phyloP scores from a whole-genome alignment of 176 grass and related monocot species.

The Oryza longistaminata region DNA sequence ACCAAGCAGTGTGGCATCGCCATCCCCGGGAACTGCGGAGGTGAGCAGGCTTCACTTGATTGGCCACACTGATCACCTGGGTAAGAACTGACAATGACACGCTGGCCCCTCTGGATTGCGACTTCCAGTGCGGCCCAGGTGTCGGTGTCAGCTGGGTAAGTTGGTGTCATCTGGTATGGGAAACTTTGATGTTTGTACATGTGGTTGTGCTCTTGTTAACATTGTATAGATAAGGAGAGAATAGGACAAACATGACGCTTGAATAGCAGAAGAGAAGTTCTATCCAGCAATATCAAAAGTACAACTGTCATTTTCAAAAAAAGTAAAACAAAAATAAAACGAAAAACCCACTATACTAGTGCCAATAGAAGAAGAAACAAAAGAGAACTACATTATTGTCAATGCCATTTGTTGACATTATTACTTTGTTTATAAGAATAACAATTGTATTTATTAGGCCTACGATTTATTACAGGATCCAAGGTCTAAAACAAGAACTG shows the following conservation, averaged over 20 bases:
- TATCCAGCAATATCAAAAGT: not conserved
- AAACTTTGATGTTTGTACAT: not conserved
- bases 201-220: not conserved
- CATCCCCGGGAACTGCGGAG: conserved; percentile 19
- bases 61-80: not conserved
- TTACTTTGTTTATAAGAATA: not conserved
- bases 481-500: not conserved
- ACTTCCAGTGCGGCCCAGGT: too few species aligned
- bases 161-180: not conserved
- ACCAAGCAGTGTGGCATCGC: conserved; percentile 19
- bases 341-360: not conserved
- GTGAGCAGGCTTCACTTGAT: conserved; percentile 3
- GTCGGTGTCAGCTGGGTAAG: not conserved
- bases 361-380: not conserved
- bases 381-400: not conserved
- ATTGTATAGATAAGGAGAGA: not conserved
- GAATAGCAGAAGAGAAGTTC: not conserved
- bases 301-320: not conserved
- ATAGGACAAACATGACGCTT: not conserved
- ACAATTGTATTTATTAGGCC: not conserved
- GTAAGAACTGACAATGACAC: not conserved
- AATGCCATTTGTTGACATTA: not conserved
- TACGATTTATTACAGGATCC: conserved; percentile 8
- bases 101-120: not conserved
- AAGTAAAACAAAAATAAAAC: not conserved